Evolutionary conservation across 495 filamentous ascomycete genomes (phyloP), one percentile per base, ranked within the genome.

Genomic region (Tuber indicum): DNA sequence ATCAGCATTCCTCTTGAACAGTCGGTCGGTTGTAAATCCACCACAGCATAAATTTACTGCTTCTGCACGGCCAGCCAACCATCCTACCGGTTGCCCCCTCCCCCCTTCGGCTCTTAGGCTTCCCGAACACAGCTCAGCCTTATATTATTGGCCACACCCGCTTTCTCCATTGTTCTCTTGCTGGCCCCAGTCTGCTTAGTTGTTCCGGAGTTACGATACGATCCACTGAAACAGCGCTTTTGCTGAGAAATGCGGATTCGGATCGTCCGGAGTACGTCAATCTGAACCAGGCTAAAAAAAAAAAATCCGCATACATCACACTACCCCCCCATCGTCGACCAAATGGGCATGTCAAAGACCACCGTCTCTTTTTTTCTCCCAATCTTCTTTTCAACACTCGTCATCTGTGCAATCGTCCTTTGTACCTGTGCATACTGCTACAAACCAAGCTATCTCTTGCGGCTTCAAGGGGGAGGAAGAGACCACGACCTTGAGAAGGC

Each of bases 391-490:
- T 77, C 82, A 71, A 78, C 79, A 73, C 75, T 83, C 71, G 77
- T 83, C 69, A 77, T 83, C 72, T 83, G 82, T 70, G 82, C 73
- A 39, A 72, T 83, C 2, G 82, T 83, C 26, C 75, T 83, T 74
- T 83, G 82, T 70, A 83, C 82, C 41, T 83, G 82, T 69, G 75
- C 75, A 66, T 83, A 79, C 75, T 83, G 82, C 62, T 80, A 82
- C 70, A 82, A 76, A 71, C 80, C 81, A 3, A 76, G 80, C 43
- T 79, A 79, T 73, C 77, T 82, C 72, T 75, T 79, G 52, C 73
- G 80, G 42, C 62, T 74, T 49, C 71, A 76, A 19, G 19, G 75
- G 14, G 45, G 72, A 14, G 75, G 45, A 46, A 41, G 43, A 16
- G 43, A 62, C 19, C 66, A 74, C 43, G 81, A 82, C 73, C 58